Conservation (phyloP, 1,284 basidiomycete species). For the Pisolithus thermaeus region DNA sequence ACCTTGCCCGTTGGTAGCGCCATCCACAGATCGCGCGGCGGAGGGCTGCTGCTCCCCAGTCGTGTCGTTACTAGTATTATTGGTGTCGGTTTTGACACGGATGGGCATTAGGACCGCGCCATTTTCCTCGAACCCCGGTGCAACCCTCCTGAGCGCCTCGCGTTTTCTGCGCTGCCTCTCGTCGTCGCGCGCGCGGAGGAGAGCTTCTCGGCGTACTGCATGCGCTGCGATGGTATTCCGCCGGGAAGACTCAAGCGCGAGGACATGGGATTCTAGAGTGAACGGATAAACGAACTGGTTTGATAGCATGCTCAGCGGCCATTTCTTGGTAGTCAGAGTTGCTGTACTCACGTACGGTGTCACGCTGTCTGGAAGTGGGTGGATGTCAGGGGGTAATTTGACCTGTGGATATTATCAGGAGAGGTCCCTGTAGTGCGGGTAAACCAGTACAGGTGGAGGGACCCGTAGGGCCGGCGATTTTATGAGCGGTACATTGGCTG, state of each 20-base stretch:
- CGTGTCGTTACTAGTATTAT: slow-evolving; percentile 8
- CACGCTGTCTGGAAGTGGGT: slow-evolving; percentile 86
- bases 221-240: slow-evolving; percentile 61
- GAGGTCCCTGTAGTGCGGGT: neutral
- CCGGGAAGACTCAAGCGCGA: slow-evolving; percentile 67
- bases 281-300: slow-evolving; percentile 89
- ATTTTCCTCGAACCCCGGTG: slow-evolving; percentile 68
- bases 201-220: slow-evolving; percentile 59
- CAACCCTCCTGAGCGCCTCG: slow-evolving; percentile 69
- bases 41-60: neutral
- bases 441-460: slow-evolving; percentile 60
- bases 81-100: slow-evolving; percentile 16
- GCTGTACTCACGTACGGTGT: slow-evolving; percentile 68
- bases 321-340: neutral
- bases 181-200: slow-evolving; percentile 65
- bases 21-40: no score
- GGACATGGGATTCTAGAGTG: slow-evolving; percentile 80
- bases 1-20: neutral
- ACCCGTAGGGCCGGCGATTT: slow-evolving; percentile 88
- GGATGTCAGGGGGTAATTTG: slow-evolving; percentile 81
- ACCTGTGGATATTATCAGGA: slow-evolving; percentile 44
- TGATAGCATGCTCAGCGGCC: neutral
- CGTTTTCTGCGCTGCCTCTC: slow-evolving; percentile 73
- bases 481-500: slow-evolving; percentile 75
- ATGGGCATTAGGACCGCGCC: slow-evolving; percentile 54